These are phyloP conservation scores for Gastrodia elata DNA, from an alignment of 106 monocot species.

Conservation along the genomic window DNA sequence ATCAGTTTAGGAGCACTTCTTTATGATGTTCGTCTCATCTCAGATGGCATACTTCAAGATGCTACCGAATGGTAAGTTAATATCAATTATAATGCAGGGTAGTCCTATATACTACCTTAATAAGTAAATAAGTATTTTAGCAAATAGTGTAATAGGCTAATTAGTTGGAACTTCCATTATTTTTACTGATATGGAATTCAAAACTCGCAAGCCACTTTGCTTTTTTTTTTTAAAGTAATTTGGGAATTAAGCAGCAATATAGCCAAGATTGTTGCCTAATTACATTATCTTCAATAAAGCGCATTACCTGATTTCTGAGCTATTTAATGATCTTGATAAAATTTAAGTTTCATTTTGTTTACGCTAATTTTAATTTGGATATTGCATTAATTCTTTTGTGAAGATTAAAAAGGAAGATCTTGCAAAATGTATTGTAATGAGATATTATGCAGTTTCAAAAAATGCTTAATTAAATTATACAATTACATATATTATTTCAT, in stretches of 20 bases:
- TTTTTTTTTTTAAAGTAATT: too few relatives aligned
- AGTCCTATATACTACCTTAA: neutral
- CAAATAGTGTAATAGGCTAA: too few relatives aligned
- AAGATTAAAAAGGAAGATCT: neutral
- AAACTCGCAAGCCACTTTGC: too few relatives aligned
- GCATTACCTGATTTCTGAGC: neutral
- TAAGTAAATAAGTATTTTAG: too few relatives aligned
- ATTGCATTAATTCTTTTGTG: neutral
- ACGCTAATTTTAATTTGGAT: neutral
- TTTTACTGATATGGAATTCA: too few relatives aligned
- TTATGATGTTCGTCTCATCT: conserved; percentile 73
- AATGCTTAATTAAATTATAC: too few relatives aligned
- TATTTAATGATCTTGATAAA: neutral
- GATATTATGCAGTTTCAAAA: too few relatives aligned
- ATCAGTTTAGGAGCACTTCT: conserved; percentile 97
- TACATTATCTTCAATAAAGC: too few relatives aligned
- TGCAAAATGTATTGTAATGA: neutral
- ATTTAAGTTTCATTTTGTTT: neutral
- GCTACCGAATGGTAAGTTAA: conserved; percentile 78
- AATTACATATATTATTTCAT: too few relatives aligned
- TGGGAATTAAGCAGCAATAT: too few relatives aligned
- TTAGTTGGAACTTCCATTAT: too few relatives aligned
- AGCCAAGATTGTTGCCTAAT: too few relatives aligned
- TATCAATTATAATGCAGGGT: neutral
- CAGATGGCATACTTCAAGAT: conserved; percentile 97